Base-by-base conservation (phyloP, 495 filamentous ascomycete species). In the Oleoguttula mirabilis region DNA sequence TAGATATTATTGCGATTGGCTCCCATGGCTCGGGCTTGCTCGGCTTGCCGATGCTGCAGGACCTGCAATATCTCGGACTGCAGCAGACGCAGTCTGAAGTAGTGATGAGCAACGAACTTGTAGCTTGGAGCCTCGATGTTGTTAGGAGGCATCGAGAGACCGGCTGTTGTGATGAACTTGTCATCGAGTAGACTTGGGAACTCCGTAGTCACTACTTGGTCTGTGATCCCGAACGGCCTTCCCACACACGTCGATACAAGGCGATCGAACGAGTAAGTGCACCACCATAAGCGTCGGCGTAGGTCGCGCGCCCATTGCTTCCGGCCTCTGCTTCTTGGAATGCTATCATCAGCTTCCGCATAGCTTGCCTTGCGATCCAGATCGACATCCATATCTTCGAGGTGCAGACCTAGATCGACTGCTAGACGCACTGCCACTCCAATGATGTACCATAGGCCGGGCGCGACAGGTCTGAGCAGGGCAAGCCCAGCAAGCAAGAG, bases 11-110 rank as follows among this genome's bases (percentile, higher is more conserved):
- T 57, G 21, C 61, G 56, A 52, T 79, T 76, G 39, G 76, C 70
- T 3, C 74, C 75, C 31, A 60, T 61, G 10, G 58, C 60, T 38
- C 76, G 65, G 11, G 75, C 74, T 41, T 69, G 67, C 52, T 82
- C 71, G 0, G 83, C 75, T 57, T 94, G 87, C 35, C 90, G 82
- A 56, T 86, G 81, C 58, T 94, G 88, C 33, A 95, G 64, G 4
- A 96, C 88, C 56, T 94, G 85, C 24, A 94, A 69, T 36, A 96
- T 94, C 59, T 96, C 88, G 0, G 88, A 94, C 62, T 96, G 88
- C 17, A 96, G 67, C 15, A 94, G 69, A n/a, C 88, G 75, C 4
- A 95, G 69, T 34, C 85, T 79, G 64, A 94, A 86, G 57, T 96
- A 96, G 47, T 95, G 88, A 51, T 88, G 76, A 4, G 86, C 75